Conservation (phyloP, 2,329 filamentous ascomycete genomes). For the Acarospora socialis region DNA sequence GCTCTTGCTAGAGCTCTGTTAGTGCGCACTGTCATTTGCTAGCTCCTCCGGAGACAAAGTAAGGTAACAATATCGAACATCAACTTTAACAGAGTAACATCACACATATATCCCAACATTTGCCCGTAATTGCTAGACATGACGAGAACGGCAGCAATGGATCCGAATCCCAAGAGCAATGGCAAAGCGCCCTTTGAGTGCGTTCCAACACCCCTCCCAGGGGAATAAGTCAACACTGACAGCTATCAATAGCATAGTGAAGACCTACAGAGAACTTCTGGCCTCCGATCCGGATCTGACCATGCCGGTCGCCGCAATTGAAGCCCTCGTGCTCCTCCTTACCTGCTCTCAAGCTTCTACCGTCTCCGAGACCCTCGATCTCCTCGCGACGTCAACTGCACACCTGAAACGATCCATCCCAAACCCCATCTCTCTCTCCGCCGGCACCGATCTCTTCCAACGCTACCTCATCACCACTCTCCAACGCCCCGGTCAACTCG, state of each 20-base stretch:
- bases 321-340: conserved; percentile 77
- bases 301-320: conserved; percentile 90
- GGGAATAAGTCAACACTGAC: too few relatives aligned
- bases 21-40: too few relatives aligned
- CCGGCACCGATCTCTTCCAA: conserved; percentile 90
- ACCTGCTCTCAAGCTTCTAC: conserved; percentile 67
- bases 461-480: conserved; percentile 73
- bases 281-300: conserved; percentile 67
- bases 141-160: neutral
- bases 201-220: neutral
- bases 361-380: conserved; percentile 83
- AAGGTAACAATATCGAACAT: too few relatives aligned
- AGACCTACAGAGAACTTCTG: conserved; percentile 50
- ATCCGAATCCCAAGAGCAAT: neutral
- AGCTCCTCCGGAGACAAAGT: too few relatives aligned
- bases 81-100: too few relatives aligned
- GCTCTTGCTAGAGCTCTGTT: too few relatives aligned
- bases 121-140: too few relatives aligned
- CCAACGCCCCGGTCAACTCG: conserved; percentile 29
- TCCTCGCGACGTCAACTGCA: conserved; percentile 62
- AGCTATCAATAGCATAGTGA: conserved; percentile 38
- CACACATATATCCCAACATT: too few relatives aligned
- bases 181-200: conserved; percentile 4
- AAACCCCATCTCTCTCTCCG: conserved; percentile 83
- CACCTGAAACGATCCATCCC: conserved; percentile 64